Conservation (phyloP, 2,329 filamentous ascomycete genomes). For the Penicillium aurantiogriseum region DNA sequence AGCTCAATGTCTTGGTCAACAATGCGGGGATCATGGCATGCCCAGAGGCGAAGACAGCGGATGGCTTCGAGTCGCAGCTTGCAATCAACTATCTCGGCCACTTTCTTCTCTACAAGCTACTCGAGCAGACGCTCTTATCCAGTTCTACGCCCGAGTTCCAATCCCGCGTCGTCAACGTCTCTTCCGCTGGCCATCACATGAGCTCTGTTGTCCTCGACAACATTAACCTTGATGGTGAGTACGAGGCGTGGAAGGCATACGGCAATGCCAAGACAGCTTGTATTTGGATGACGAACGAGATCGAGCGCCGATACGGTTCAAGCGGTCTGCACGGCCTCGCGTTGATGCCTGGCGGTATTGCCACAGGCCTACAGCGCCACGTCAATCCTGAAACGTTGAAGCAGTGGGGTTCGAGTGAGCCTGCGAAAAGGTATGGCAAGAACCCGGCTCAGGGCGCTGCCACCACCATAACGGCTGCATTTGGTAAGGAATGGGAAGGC, state of each 20-base stretch:
- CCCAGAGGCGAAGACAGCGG: background rate
- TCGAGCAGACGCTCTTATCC: background rate
- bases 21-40: background rate
- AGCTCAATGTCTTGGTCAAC: background rate
- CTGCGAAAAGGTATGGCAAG: background rate
- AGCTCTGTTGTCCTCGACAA: background rate
- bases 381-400: background rate
- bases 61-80: background rate
- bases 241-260: background rate
- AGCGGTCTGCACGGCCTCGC: background rate
- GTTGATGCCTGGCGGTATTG: background rate
- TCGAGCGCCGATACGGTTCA: background rate
- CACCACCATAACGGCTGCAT: background rate
- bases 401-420: background rate
- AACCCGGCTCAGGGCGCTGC: background rate
- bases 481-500: background rate
- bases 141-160: background rate
- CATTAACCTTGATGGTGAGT: background rate
- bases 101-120: background rate
- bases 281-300: background rate
- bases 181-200: background rate
- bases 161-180: background rate
- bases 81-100: background rate
- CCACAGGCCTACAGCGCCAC: background rate
- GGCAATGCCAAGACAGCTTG: background rate